These are phyloP conservation scores for Brettanomyces anomalus DNA, from an alignment of 805 yeast species.

Conservation along the genomic window DNA sequence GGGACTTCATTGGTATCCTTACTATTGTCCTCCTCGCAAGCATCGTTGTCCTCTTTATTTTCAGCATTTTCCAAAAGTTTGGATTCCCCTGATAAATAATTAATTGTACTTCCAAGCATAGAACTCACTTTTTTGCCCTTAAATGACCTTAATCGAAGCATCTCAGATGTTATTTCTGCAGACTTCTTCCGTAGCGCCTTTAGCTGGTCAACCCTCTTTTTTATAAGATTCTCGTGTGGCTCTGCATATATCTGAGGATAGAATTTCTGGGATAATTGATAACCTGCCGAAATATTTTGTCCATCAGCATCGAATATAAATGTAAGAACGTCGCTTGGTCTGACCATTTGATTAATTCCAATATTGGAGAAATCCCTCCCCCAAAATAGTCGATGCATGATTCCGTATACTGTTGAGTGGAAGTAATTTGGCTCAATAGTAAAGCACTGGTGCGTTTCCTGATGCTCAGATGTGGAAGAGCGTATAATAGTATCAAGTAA, in stretches of 20 bases:
- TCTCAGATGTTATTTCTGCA: slow-evolving; percentile 3
- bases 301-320: slow-evolving; percentile 24
- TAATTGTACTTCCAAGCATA: slow-evolving; percentile 18
- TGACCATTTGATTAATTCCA: slow-evolving; percentile 14
- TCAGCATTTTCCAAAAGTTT: not conserved
- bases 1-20: slow-evolving; percentile 4
- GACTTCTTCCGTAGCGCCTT: slow-evolving; percentile 6
- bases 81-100: slow-evolving; percentile 11
- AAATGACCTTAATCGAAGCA: slow-evolving; percentile 19
- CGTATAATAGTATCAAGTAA: slow-evolving; percentile 9
- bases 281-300: slow-evolving; percentile 19
- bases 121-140: slow-evolving; percentile 25
- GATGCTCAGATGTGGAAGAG: not conserved
- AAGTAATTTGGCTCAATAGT: slow-evolving; percentile 27
- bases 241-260: slow-evolving; percentile 33
- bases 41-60: not conserved
- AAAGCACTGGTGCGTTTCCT: slow-evolving; percentile 16
- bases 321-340: slow-evolving; percentile 27
- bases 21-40: slow-evolving; percentile 5
- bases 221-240: slow-evolving; percentile 18
- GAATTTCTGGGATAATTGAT: slow-evolving; percentile 22
- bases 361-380: slow-evolving; percentile 18
- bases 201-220: slow-evolving; percentile 11
- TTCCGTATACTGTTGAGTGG: slow-evolving; percentile 22
- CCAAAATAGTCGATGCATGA: slow-evolving; percentile 26